Evolutionary conservation across 257 asterid species (phyloP).

Genomic region (Jacaranda mimosifolia): DNA sequence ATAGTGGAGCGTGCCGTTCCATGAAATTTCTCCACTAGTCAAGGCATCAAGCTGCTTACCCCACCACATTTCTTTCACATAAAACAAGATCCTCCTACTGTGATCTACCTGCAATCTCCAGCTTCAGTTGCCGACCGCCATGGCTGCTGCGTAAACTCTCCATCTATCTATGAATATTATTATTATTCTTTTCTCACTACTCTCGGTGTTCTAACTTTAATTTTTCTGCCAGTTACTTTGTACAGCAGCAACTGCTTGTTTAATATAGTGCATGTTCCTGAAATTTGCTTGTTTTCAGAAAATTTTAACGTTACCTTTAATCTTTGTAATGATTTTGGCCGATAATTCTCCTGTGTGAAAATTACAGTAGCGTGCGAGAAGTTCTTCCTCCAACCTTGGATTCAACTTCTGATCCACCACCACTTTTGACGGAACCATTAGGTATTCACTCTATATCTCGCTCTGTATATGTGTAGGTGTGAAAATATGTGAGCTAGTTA

Average conservation of each 20-base stretch:
- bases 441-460: constrained; percentile 33
- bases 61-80: neutral
- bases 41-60: neutral
- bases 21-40: neutral
- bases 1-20: neutral
- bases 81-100: neutral
- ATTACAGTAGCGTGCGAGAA: constrained; percentile 40
- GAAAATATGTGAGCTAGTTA: neutral
- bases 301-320: neutral
- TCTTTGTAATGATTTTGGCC: neutral
- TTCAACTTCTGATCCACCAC: constrained; percentile 51
- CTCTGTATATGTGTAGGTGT: neutral
- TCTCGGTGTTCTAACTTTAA: neutral
- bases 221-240: neutral
- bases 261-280: neutral
- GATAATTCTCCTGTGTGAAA: neutral
- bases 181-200: neutral
- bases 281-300: neutral
- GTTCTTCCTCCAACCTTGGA: constrained; percentile 49
- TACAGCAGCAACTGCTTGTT: neutral
- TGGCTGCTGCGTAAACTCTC: constrained; percentile 42
- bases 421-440: constrained; percentile 60
- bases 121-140: constrained; percentile 18
- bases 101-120: neutral
- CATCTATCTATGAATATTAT: neutral